Percentiles rank a stretch among this genome's conserved stretches.
These are phyloP conservation scores for Leccinum broughii DNA, from an alignment of 768 basidiomycete species.

Conservation along the genomic window DNA sequence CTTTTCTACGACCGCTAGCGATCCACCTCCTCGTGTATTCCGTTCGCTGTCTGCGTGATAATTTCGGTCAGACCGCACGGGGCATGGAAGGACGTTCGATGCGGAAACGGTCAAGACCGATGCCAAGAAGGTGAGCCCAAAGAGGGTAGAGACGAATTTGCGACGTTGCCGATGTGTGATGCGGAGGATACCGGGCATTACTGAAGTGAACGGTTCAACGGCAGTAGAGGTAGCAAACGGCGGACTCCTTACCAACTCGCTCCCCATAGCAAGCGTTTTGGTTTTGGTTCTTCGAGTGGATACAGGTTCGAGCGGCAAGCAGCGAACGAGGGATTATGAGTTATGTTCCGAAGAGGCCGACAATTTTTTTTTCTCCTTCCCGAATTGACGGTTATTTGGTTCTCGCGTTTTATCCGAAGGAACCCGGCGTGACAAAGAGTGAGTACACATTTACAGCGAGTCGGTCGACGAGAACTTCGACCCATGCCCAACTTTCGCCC, in stretches of 20 bases:
- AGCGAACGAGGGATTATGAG: background rate
- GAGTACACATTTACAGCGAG: too few species aligned
- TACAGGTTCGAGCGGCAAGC: background rate
- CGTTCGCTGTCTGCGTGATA: slow-evolving; percentile 59
- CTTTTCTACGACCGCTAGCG: slow-evolving; percentile 53
- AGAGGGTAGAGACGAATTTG: slow-evolving; percentile 74
- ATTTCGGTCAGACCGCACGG: slow-evolving; percentile 58
- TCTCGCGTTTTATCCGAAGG: background rate
- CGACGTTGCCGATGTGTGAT: slow-evolving; percentile 60
- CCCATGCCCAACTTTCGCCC: slow-evolving; percentile 32
- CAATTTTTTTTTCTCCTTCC: background rate
- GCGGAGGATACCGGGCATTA: slow-evolving; percentile 65
- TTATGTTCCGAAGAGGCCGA: background rate
- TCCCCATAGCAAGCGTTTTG: slow-evolving; percentile 23
- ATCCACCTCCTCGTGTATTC: slow-evolving; percentile 25
- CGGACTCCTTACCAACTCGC: slow-evolving; percentile 16
- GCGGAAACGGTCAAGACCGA: slow-evolving; percentile 79
- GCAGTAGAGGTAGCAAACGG: too few species aligned
- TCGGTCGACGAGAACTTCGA: too few species aligned
- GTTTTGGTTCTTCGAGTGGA: background rate
- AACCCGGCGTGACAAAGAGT: background rate
- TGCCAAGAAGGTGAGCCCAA: slow-evolving; percentile 77
- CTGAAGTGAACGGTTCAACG: slow-evolving; percentile 39
- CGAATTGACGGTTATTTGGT: slow-evolving; percentile 29
- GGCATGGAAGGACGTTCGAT: slow-evolving; percentile 78